A percentile compares a stretch with the other conserved stretches of the same genome.
phyloP scores from a whole-genome alignment of 176 grass and related monocot genomes.

The Eragrostis nindensis region DNA sequence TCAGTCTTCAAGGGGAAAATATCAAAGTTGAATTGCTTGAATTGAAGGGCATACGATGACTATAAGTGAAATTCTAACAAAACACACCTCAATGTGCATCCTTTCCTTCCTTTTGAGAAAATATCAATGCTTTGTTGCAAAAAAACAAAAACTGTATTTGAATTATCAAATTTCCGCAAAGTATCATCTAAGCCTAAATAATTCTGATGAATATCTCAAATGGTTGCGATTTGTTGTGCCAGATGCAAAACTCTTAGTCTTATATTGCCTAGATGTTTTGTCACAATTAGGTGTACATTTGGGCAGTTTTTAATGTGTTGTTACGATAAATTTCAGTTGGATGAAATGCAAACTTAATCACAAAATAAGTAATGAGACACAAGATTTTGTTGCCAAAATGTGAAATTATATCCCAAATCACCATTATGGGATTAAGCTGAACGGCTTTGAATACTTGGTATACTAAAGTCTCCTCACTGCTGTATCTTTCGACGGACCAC shows the following conservation, averaged over 20 bases:
- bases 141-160: background rate
- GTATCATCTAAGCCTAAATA: background rate
- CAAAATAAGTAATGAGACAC: background rate
- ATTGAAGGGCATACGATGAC: slow-evolving; percentile 1
- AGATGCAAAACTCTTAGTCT: background rate
- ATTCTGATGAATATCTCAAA: slow-evolving; percentile 21
- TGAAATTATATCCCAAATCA: slow-evolving; percentile 23
- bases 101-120: background rate
- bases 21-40: slow-evolving; percentile 24
- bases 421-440: background rate
- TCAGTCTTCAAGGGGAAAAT: background rate
- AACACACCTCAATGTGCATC: background rate
- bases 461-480: slow-evolving; percentile 11
- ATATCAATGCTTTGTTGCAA: background rate
- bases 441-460: slow-evolving; percentile 22
- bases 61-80: background rate
- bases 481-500: slow-evolving; percentile 33
- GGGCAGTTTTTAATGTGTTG: slow-evolving; percentile 1
- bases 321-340: slow-evolving; percentile 28
- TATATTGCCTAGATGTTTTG: slow-evolving; percentile 15
- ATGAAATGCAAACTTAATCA: slow-evolving; percentile 12
- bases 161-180: background rate
- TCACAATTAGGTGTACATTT: background rate
- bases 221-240: slow-evolving; percentile 9
- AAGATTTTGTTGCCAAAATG: background rate